A percentile compares a stretch with the other conserved stretches of the same genome.
phyloP scores from a whole-genome alignment of 345 rosid species.

The Salix udensis region DNA sequence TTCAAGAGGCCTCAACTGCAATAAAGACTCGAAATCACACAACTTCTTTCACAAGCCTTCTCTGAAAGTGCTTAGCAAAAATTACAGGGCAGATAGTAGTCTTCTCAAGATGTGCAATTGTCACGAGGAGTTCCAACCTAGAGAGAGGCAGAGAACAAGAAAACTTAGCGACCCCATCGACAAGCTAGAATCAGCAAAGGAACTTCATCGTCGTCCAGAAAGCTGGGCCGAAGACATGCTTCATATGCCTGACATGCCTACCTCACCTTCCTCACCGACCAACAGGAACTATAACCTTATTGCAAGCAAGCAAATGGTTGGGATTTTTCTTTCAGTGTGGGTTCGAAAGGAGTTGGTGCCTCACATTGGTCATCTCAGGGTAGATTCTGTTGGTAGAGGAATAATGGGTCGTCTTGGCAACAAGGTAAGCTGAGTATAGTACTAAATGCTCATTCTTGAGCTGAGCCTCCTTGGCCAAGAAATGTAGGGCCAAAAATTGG shows the following conservation, averaged over 20 bases:
- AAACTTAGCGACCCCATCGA: conserved; percentile 40
- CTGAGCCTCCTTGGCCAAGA: neutral
- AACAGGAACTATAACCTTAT: conserved; percentile 55
- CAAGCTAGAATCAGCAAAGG: conserved; percentile 33
- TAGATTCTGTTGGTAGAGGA: conserved; percentile 82
- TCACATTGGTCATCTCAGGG: conserved; percentile 78
- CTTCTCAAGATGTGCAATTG: conserved; percentile 84
- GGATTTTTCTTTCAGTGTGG: conserved; percentile 88
- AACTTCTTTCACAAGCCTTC: conserved; percentile 72
- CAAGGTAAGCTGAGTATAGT: conserved; percentile 44
- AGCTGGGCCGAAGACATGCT: conserved; percentile 18
- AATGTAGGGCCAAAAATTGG: neutral
- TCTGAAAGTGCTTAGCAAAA: conserved; percentile 68
- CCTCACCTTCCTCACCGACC: conserved; percentile 23
- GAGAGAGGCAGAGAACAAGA: conserved; percentile 39
- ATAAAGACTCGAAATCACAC: conserved; percentile 47
- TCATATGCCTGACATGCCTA: conserved; percentile 28
- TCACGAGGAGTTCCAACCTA: conserved; percentile 30
- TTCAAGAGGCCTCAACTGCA: conserved; percentile 18
- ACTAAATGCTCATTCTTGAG: neutral
- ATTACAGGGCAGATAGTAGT: conserved; percentile 54
- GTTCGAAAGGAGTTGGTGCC: conserved; percentile 75
- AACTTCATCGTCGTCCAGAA: conserved; percentile 28
- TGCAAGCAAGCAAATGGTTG: conserved; percentile 94
- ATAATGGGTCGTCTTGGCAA: conserved; percentile 91